Percentiles rank a stretch among this genome's conserved stretches.
Evolutionary conservation across 768 basidiomycete genomes (phyloP).

Genomic region (Termitomyces bulborhizus): DNA sequence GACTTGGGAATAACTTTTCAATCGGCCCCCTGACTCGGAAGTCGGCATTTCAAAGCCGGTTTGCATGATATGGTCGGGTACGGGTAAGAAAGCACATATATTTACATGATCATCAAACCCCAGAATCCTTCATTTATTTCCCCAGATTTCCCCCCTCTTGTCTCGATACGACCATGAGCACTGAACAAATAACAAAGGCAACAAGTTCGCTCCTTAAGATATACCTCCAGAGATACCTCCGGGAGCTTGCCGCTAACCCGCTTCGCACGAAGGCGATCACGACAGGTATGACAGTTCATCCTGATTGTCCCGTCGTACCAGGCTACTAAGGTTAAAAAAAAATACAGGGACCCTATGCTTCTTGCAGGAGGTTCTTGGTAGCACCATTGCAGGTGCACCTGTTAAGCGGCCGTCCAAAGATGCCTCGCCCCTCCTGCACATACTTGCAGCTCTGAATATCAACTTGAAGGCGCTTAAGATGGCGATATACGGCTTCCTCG

Average conservation of each 20-base stretch:
- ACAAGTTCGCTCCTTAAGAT: slow-evolving; percentile 48
- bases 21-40: slow-evolving; percentile 1
- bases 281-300: slow-evolving; percentile 37
- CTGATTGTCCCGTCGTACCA: background rate
- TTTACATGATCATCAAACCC: slow-evolving; percentile 1
- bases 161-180: slow-evolving; percentile 31
- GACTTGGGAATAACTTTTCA: background rate
- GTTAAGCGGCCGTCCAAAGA: slow-evolving; percentile 42
- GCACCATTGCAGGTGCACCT: slow-evolving; percentile 60
- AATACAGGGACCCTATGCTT: slow-evolving; percentile 46
- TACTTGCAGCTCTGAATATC: slow-evolving; percentile 52
- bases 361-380: slow-evolving; percentile 78
- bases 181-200: slow-evolving; percentile 18
- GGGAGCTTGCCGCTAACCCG: slow-evolving; percentile 60
- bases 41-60: slow-evolving; percentile 8
- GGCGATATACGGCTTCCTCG: slow-evolving; percentile 75
- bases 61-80: background rate
- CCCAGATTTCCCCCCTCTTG: background rate
- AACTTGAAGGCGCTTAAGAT: slow-evolving; percentile 75
- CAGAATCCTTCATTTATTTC: background rate
- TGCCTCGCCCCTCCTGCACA: slow-evolving; percentile 45
- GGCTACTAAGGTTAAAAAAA: slow-evolving; percentile 4
- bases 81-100: slow-evolving; percentile 3
- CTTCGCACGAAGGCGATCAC: slow-evolving; percentile 79
- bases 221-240: slow-evolving; percentile 71